Base-by-base conservation (phyloP, 1,284 basidiomycete species). In the Cutaneotrichosporon spelunceum region DNA sequence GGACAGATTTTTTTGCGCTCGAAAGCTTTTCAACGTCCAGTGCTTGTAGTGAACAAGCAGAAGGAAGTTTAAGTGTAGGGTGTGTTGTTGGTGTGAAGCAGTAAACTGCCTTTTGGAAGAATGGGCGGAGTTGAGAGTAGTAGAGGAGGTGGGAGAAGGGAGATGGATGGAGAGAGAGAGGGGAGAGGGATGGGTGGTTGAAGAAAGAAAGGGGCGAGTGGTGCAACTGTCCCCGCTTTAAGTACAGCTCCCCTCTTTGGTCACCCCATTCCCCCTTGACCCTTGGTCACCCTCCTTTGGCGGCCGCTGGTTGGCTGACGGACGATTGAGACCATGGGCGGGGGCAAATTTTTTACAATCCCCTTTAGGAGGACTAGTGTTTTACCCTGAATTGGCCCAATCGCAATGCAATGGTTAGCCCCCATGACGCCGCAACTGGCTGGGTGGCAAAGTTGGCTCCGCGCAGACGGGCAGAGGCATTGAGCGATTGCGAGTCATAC, bases 41-140 rank as follows among this genome's bases (percentile, higher is more conserved):
- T 26, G 52, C 33, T 47, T 57, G 53, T 57, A 34, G 34, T 48
- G 33, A 9, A 14, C 23, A 52, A 34, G 23, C 34, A 19, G 19
- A 42, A 5, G 19, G 19, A 42, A 16, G 39, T 42, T n/a, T 42
- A 7, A n/a, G 16, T 19, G 8, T 39, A n/a, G 29, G 26, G 26
- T 34, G 27, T 42, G 30, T 21, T 39, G 55, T 29, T 56, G 16
- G 30, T 9, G 30, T 30, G 53, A 55, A 39, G 39, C 39, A 42
- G 39, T n/a, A 3, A 19, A 42, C 39, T 49, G 58, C 58, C 44
- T 44, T 34, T 50, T 56, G 39, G 30, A 26, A 29, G 36, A 44
- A 44, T 44, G 48, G 36, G 56, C 61, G 61, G 45, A 27, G 23
- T 48, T 23, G 50, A 61, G 60, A 61, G 54, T 36, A 30, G 33